Evolutionary conservation across 192 early-diverging fungal genomes (phyloP).

Genomic region (Entomortierella lignicola): DNA sequence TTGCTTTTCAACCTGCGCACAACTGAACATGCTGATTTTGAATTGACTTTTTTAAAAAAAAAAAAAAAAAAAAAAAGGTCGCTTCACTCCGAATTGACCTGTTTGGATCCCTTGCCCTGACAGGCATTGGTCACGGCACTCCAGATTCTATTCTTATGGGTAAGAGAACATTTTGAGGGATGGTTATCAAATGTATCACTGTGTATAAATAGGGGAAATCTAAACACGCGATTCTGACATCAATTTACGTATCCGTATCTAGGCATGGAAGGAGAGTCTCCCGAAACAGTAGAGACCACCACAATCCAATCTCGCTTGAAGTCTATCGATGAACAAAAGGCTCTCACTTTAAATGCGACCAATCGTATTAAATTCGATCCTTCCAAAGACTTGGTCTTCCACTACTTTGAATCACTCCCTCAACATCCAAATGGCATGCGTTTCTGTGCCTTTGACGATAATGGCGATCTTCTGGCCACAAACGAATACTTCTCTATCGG

Average conservation of each 20-base stretch:
- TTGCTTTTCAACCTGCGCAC: constrained; percentile 51
- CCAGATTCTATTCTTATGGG: constrained; percentile 88
- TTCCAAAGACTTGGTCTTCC: constrained; percentile 87
- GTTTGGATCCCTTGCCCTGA: constrained; percentile 94
- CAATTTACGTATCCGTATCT: background rate
- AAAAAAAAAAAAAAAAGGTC: constrained; percentile 43
- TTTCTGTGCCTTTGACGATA: constrained; percentile 85
- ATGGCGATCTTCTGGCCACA: constrained; percentile 85
- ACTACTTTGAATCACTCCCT: constrained; percentile 87
- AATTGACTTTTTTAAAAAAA: background rate
- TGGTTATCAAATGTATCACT: background rate
- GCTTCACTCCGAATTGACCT: constrained; percentile 81
- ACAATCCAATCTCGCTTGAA: constrained; percentile 80
- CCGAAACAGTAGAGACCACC: constrained; percentile 86
- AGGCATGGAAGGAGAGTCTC: constrained; percentile 90
- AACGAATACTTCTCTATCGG: constrained; percentile 98
- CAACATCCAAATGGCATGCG: constrained; percentile 98
- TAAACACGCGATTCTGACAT: background rate
- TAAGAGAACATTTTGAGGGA: constrained; percentile 2
- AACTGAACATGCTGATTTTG: constrained; percentile 2
- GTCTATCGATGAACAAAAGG: constrained; percentile 78
- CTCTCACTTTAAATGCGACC: constrained; percentile 77
- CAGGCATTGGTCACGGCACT: constrained; percentile 96
- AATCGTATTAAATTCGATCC: constrained; percentile 88
- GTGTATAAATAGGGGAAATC: background rate